These are phyloP conservation scores for Candida vaughaniae DNA, from an alignment of 805 yeast species.

Conservation along the genomic window DNA sequence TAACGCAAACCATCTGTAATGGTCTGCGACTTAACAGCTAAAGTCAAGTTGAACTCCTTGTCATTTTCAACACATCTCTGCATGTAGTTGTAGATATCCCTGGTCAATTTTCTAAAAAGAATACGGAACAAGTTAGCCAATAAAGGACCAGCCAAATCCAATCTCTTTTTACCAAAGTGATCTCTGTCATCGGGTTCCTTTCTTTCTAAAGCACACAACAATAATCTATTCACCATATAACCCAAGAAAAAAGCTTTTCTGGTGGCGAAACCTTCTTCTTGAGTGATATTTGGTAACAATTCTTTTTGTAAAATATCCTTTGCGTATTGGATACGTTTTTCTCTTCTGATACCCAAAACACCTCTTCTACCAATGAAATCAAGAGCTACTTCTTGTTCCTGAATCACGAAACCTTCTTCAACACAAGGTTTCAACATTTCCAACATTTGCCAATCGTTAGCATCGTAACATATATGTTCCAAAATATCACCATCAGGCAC, in stretches of 20 bases:
- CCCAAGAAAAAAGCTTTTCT: slow-evolving; percentile 97
- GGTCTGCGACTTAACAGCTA: slow-evolving; percentile 96
- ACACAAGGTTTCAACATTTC: slow-evolving; percentile 99
- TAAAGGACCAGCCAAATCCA: slow-evolving; percentile 97
- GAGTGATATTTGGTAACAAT: slow-evolving; percentile 94
- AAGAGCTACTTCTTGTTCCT: slow-evolving; percentile 95
- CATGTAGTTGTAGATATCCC: slow-evolving; percentile 96
- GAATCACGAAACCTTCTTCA: slow-evolving; percentile 97
- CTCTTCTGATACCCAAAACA: slow-evolving; percentile 93
- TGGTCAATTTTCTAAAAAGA: slow-evolving; percentile 89
- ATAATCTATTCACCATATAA: slow-evolving; percentile 93
- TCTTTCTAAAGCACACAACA: slow-evolving; percentile 94
- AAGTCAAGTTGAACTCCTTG: slow-evolving; percentile 91
- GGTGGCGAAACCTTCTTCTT: slow-evolving; percentile 94
- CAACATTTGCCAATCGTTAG: slow-evolving; percentile 98
- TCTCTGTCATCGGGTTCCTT: slow-evolving; percentile 99
- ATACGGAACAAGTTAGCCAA: slow-evolving; percentile 94
- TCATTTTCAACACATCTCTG: slow-evolving; percentile 98
- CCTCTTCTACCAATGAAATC: slow-evolving; percentile 99
- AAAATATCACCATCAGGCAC: slow-evolving; percentile 99
- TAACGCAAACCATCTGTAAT: slow-evolving; percentile 96
- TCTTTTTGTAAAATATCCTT: slow-evolving; percentile 95
- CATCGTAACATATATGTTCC: slow-evolving; percentile 97
- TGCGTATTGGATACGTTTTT: slow-evolving; percentile 97
- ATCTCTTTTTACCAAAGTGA: slow-evolving; percentile 97